phyloP scores from a whole-genome alignment of 768 basidiomycete genomes.

The Tephrocybe sp. region DNA sequence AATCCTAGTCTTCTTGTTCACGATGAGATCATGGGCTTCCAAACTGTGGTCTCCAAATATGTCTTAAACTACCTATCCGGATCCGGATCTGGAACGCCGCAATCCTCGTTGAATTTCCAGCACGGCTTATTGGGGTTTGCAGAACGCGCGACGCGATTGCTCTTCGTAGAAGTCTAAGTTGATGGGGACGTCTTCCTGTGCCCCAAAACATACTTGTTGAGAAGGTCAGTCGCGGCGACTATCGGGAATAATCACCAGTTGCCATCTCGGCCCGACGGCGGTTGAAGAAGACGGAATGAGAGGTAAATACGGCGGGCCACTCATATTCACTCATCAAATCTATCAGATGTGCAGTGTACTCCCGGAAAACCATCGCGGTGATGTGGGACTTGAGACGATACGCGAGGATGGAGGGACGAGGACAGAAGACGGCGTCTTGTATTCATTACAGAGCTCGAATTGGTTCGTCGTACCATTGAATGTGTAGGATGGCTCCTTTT shows the following conservation, averaged over 20 bases:
- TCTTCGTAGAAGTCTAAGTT: no score
- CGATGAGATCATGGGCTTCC: no score
- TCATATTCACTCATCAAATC: neutral
- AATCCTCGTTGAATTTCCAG: neutral
- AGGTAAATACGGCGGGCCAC: neutral
- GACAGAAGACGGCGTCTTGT: neutral
- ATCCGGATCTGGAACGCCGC: no score
- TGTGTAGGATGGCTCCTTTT: neutral
- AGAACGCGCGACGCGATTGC: neutral
- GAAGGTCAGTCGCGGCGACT: neutral
- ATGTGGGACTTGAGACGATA: neutral
- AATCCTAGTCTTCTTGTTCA: no score
- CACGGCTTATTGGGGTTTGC: neutral
- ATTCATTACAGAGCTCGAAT: neutral
- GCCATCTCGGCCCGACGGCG: neutral
- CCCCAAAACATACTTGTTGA: neutral
- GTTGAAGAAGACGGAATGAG: neutral
- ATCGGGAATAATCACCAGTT: no score
- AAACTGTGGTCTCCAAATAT: no score
- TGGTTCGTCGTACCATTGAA: neutral
- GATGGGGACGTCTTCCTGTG: neutral
- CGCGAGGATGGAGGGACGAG: neutral
- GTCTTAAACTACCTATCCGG: no score
- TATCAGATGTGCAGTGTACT: neutral
- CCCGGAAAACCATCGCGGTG: neutral